Conservation (phyloP, 2,329 filamentous ascomycete species). For the Xylariaceae sp. region DNA sequence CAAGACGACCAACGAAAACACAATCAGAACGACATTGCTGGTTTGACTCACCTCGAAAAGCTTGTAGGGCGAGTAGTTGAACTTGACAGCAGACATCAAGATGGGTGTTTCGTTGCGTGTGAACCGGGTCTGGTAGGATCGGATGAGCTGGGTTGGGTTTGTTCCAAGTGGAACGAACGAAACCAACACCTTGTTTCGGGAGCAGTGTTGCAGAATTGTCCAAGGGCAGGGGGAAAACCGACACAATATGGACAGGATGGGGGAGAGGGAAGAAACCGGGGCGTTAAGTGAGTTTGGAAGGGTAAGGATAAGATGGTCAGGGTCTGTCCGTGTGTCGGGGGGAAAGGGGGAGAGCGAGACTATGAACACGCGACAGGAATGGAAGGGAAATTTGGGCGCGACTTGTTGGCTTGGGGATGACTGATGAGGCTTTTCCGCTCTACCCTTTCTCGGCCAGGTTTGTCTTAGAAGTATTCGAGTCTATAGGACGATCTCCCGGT, state of each 20-base stretch:
- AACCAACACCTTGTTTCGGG: conserved; percentile 37
- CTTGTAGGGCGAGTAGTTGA: conserved; percentile 53
- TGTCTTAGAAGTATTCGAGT: conserved; percentile 30
- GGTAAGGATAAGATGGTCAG: conserved; percentile 12
- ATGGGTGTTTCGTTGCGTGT: conserved; percentile 34
- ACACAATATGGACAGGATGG: background rate
- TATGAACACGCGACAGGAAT: conserved; percentile 7
- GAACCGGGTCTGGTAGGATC: conserved; percentile 18
- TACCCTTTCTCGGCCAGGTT: conserved; percentile 18
- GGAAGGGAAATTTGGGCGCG: conserved; percentile 12
- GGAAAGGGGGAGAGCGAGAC: conserved; percentile 7
- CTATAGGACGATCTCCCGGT: conserved; percentile 22
- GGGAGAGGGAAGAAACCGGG: background rate
- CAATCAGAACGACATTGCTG: too few relatives aligned
- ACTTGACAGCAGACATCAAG: conserved; percentile 58
- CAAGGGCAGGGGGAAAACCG: conserved; percentile 8
- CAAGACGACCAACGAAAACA: too few relatives aligned
- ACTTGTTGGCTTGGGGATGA: conserved; percentile 16
- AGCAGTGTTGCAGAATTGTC: conserved; percentile 30
- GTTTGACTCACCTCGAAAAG: conserved; percentile 54
- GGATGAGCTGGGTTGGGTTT: conserved; percentile 30
- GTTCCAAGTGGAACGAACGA: conserved; percentile 31
- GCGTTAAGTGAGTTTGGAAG: conserved; percentile 5
- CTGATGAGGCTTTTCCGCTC: conserved; percentile 15
- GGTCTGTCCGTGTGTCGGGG: background rate